Conservation (phyloP, 2,329 filamentous ascomycete species). For the Chaetothyriales sp. region DNA sequence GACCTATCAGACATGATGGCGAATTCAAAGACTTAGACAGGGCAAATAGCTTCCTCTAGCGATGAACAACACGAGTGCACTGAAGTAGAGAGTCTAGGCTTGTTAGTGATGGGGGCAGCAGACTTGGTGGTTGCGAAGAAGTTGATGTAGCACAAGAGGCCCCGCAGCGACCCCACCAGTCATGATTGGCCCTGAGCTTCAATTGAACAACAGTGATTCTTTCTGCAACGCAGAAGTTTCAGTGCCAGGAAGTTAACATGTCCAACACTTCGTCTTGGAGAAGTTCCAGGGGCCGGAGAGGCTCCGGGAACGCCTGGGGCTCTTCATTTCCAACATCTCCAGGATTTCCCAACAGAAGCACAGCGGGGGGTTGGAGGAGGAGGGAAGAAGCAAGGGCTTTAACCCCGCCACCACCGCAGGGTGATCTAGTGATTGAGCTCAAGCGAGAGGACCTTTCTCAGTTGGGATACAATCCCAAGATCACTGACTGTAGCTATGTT, state of each 20-base stretch:
- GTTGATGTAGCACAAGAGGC: background rate
- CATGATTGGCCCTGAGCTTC: background rate
- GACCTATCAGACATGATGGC: slow-evolving; percentile 2
- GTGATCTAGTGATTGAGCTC: slow-evolving; percentile 1
- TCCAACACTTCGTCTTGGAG: background rate
- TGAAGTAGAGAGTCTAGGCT: no score
- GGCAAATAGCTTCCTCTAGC: no score
- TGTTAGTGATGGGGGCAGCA: background rate
- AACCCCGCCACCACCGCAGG: background rate
- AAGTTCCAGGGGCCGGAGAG: background rate
- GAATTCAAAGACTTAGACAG: no score
- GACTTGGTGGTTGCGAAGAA: background rate
- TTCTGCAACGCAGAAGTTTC: background rate
- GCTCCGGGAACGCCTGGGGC: background rate
- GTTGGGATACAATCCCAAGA: slow-evolving; percentile 17
- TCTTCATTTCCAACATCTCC: no score
- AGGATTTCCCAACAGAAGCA: background rate
- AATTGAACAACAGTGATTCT: background rate
- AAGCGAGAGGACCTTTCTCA: slow-evolving; percentile 1
- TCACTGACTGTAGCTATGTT: slow-evolving; percentile 30
- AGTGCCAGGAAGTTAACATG: background rate
- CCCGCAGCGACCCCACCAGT: no score
- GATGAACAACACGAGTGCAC: no score
- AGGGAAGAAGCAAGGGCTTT: background rate
- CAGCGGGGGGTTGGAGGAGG: background rate